Base-by-base conservation (phyloP, 2,329 filamentous ascomycete genomes). In the Fusarium metavorans region DNA sequence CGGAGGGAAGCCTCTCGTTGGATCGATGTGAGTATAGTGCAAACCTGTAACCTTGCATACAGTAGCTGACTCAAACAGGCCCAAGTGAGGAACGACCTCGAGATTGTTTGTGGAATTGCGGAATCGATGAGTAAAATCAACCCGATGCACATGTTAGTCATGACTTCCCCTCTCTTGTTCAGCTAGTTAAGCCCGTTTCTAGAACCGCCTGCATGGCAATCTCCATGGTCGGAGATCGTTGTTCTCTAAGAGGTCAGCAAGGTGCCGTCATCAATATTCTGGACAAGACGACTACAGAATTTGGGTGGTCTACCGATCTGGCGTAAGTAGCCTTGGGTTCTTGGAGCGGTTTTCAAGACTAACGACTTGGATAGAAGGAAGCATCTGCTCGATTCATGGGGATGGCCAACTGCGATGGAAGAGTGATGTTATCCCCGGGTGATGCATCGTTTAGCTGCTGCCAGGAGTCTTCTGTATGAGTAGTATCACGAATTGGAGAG, bases 181-280 rank as follows among this genome's bases (percentile, higher is more conserved):
- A 5, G 6, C 20, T n/a, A 18, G 11, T 20, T 23, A 63, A 11
- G 59, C 7, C 2, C 9, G 34, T 3, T 16, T 54, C 1, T 1
- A 77, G 74, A 66, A 67, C 68, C 9, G 76, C 78, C 11, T 77
- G 73, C 23, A 78, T 80, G 76, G 74, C 77, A 7, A 79, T 80
- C 16, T 68, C 74, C 0, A 57, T 78, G 48, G 78, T 78, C 6
- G 84, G 84, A 1, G 83, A 85, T 52, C 81, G 81, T n/a, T 67
- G 48, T 14, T 58, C 48, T 23, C 48, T 25, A 9, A 32, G 48
- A 39, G 52, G 62, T 2, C 71, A 73, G 27, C 71, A 72, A 25
- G 61, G 61, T 23, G 69, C 71, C 5, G 37, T 73, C 13, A 50
- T 69, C 6, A 50, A 67, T 8, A 67, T 73, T 18, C 45, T 73